Base-by-base conservation (phyloP, 139 green algal genomes). In the Coccomyxa sp. region DNA sequence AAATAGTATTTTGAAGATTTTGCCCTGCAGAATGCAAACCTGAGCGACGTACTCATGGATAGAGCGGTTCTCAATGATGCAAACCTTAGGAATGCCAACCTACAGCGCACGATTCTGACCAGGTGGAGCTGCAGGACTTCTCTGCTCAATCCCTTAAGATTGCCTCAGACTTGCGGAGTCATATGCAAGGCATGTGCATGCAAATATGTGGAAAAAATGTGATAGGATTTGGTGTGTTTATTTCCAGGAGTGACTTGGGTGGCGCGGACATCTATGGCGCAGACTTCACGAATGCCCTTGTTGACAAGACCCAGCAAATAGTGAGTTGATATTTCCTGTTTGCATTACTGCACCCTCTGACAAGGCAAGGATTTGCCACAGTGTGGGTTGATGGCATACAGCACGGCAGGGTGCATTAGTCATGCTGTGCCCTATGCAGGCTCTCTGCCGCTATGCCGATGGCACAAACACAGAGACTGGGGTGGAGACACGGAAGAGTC, bases 271-370 rank as follows among this genome's bases (percentile, higher is more conserved):
- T 96, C 18, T 83, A 89, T 23, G 92, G 92, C n/a, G 90, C 90
- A 60, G 96, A 99, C 91, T 99, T 99, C 88, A 94, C 90, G 27
- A 98, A 98, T 79, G 94, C 95, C 0, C 87, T 99, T 38, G 57
- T 99, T 1, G 96, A 99, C 92, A 94, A 91, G 83, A 86, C 91
- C 57, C 92, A 97, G 88, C 95, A 98, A 84, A 92, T 95, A 82
- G 90, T 93, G 79, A 79, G 89, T 58, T 0, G 1, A 57, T 4
- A 0, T 11, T 11, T 38, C 1, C 28, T 14, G 45, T 80, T 15
- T 60, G 31, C 15, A 60, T 31, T 28, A 63, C 58, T 38, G 17
- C 16, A 51, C 27, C 60, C 13, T 13, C 60, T 82, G 45, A 45
- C 14, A 68, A 67, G 14, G 57, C 21, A 51, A 30, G 1, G 28